Evolutionary conservation across 345 rosid species (phyloP), one percentile per base, ranked within the genome.

Genomic region (Bruguiera gymnorhiza): DNA sequence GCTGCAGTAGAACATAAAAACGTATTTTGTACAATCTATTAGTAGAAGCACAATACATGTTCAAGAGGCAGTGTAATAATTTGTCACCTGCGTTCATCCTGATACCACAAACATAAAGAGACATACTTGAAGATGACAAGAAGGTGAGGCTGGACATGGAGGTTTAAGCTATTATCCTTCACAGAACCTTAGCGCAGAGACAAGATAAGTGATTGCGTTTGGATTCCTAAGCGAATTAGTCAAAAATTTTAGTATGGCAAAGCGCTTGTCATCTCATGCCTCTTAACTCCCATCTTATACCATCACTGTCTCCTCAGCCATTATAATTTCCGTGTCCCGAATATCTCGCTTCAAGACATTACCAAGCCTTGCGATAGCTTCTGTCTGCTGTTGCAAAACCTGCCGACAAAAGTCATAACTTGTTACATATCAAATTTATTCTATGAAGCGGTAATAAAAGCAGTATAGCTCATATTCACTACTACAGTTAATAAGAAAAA

Each of bases 321-420:
- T 88, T 64, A 95, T 92, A 58, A 95, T 90, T 70, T 92, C 95
- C 87, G 81, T 83, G 73, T 92, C 86, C 73, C 97, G 84, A 65
- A 87, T 69, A 80, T 91, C 93, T 46, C 98, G 87, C 85, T 89
- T 90, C 80, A 94, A 80, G 56, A 91, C 91, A 18, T 73, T 87
- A 50, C 90, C 94, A 39, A 95, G 89, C 75, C 91, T 87, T 52
- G 92, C 94, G 27, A 92, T 83, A 56, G 99, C 98, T 76, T 87
- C 92, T 1, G 97, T 92, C 82, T 92, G 97, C 62, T 87, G 96
- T 63, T 95, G 99, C 73, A 95, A 76, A 56, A 92, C 99, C 78
- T 73, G 65, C 54, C 8, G 50, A 20, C 69, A 8, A 50, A 62
- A 66, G 20, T 20, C 37, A 10, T 18, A 13, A 51, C 19, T 54